A percentile compares a stretch with the other conserved stretches of the same genome.
phyloP scores from a whole-genome alignment of 495 filamentous ascomycete species.

The Astrothelium subdiscretum region DNA sequence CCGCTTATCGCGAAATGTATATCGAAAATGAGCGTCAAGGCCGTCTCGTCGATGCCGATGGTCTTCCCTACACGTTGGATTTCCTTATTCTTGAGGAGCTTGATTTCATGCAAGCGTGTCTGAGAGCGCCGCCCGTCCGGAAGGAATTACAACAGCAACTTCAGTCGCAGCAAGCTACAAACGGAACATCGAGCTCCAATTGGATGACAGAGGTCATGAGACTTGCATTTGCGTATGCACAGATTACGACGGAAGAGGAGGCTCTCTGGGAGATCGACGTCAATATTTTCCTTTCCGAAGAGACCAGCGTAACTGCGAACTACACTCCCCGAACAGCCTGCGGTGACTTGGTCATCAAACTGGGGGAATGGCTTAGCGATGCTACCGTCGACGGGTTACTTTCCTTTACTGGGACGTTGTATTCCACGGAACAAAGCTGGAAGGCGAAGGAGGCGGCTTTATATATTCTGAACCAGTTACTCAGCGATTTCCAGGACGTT shows the following conservation, averaged over 20 bases:
- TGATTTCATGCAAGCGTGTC: constrained; percentile 79
- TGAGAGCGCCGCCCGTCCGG: constrained; percentile 73
- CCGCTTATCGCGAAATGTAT: constrained; percentile 66
- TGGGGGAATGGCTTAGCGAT: constrained; percentile 76
- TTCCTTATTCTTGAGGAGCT: constrained; percentile 85
- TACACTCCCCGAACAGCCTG: constrained; percentile 88
- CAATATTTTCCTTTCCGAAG: constrained; percentile 88
- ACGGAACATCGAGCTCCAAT: constrained; percentile 39
- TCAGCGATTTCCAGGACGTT: constrained; percentile 70
- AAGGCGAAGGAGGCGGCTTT: constrained; percentile 66
- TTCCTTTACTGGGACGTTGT: constrained; percentile 58
- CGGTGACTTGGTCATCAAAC: constrained; percentile 79
- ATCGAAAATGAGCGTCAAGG: constrained; percentile 75
- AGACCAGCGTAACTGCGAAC: constrained; percentile 90
- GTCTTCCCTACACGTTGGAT: constrained; percentile 90
- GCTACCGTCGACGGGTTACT: constrained; percentile 62
- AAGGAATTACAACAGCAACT: constrained; percentile 71
- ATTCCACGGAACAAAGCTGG: constrained; percentile 38
- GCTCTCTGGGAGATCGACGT: constrained; percentile 93
- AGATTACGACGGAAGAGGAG: constrained; percentile 86
- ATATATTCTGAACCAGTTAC: constrained; percentile 66
- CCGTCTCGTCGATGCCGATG: constrained; percentile 78
- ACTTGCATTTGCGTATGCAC: constrained; percentile 72
- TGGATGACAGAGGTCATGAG: constrained; percentile 80
- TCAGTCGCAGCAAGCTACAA: constrained; percentile 39